Evolutionary conservation across 805 yeast genomes (phyloP).

Genomic region (Priceomyces melissophilus): DNA sequence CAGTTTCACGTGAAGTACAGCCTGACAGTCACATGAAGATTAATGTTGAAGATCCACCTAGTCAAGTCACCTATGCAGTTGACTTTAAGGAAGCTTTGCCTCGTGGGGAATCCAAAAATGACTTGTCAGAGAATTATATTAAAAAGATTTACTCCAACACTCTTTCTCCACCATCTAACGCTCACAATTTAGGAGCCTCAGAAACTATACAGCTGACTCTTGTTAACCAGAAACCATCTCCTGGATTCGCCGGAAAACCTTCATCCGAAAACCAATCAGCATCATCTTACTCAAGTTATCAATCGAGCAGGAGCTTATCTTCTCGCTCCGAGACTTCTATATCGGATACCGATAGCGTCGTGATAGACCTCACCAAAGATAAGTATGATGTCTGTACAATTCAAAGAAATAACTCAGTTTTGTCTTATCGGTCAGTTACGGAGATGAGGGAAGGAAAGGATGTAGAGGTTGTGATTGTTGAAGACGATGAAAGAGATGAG

Average conservation of each 20-base stretch:
- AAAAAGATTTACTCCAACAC: neutral
- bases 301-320: slow-evolving; percentile 22
- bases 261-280: slow-evolving; percentile 6
- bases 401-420: slow-evolving; percentile 31
- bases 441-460: slow-evolving; percentile 37
- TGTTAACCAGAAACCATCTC: neutral
- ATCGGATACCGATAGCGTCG: slow-evolving; percentile 36
- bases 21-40: slow-evolving; percentile 13
- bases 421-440: slow-evolving; percentile 37
- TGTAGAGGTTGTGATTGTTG: slow-evolving; percentile 43
- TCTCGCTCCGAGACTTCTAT: slow-evolving; percentile 24
- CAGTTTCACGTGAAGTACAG: neutral
- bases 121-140: neutral
- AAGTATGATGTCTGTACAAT: slow-evolving; percentile 36
- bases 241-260: neutral
- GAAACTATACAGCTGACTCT: neutral
- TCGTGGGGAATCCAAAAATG: neutral
- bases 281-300: slow-evolving; percentile 22
- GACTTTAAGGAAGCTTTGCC: slow-evolving; percentile 34
- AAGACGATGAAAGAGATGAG: slow-evolving; percentile 32
- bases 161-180: neutral
- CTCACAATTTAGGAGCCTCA: neutral
- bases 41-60: slow-evolving; percentile 37
- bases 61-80: slow-evolving; percentile 32
- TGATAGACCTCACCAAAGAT: slow-evolving; percentile 41